Percentiles rank a stretch among this genome's conserved stretches.
phyloP scores from a whole-genome alignment of 495 filamentous ascomycete genomes.

The Talaromyces stipitatus region DNA sequence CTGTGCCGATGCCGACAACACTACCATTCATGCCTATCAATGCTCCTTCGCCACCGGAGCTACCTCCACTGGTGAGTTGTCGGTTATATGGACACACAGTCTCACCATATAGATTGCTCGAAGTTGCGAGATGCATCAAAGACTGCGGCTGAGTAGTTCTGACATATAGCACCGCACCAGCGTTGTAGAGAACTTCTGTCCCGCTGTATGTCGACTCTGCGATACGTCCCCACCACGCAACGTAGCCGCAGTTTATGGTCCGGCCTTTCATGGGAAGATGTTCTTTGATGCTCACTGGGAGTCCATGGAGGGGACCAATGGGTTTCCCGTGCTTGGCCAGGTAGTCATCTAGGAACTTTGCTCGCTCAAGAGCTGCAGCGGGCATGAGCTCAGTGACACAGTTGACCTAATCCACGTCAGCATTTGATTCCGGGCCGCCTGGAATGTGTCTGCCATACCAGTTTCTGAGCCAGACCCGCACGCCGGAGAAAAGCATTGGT shows the following conservation, averaged over 20 bases:
- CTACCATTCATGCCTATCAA: conserved; percentile 29
- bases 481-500: conserved; percentile 38
- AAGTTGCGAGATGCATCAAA: conserved; percentile 28
- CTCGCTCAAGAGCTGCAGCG: conserved; percentile 41
- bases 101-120: conserved; percentile 46
- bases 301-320: conserved; percentile 17
- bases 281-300: conserved; percentile 21
- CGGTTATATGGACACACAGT: conserved; percentile 45
- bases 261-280: conserved; percentile 12
- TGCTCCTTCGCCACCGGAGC: conserved; percentile 35
- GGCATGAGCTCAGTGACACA: conserved; percentile 54
- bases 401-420: conserved; percentile 16
- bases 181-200: conserved; percentile 22
- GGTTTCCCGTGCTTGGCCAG: conserved; percentile 11
- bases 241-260: conserved; percentile 41
- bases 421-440: not conserved
- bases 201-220: conserved; percentile 29
- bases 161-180: conserved; percentile 40
- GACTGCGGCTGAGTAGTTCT: conserved; percentile 42
- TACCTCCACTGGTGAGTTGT: conserved; percentile 39
- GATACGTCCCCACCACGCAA: conserved; percentile 29
- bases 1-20: conserved; percentile 31
- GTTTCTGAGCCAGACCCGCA: conserved; percentile 36
- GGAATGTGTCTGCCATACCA: no score
- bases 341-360: conserved; percentile 23